Conservation (phyloP, 371 early-diverging fungal species). For the Gilbertella persicaria region DNA sequence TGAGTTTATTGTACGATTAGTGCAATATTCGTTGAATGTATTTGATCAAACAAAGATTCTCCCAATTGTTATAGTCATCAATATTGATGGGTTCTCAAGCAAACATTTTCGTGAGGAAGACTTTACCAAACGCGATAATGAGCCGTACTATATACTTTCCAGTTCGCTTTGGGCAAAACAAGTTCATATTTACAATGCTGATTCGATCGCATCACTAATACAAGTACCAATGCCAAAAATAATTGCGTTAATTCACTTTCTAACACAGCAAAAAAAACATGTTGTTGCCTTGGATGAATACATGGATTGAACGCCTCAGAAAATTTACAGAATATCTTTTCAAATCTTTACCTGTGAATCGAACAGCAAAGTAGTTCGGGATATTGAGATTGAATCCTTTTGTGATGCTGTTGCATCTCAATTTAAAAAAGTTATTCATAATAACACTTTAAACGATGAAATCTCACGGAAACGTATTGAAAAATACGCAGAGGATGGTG, state of each 20-base stretch:
- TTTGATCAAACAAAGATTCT: constrained; percentile 11
- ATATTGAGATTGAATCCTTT: constrained; percentile 16
- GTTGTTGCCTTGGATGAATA: constrained; percentile 17
- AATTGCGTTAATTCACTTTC: constrained; percentile 16
- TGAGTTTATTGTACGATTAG: constrained; percentile 7
- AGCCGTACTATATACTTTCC: constrained; percentile 16
- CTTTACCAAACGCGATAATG: constrained; percentile 15
- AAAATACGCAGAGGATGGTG: constrained; percentile 14
- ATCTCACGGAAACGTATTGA: constrained; percentile 11
- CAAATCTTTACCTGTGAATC: constrained; percentile 14
- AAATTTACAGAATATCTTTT: constrained; percentile 15
- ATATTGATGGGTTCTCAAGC: constrained; percentile 17
- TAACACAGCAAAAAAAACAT: constrained; percentile 14
- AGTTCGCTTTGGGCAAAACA: constrained; percentile 18
- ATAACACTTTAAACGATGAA: constrained; percentile 8
- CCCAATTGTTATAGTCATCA: constrained; percentile 14
- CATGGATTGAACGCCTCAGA: constrained; percentile 11
- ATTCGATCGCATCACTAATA: constrained; percentile 9
- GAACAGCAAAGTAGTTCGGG: constrained; percentile 16
- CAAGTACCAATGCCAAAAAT: constrained; percentile 14
- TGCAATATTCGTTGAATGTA: constrained; percentile 13
- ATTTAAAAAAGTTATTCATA: constrained; percentile 15
- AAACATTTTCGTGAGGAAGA: constrained; percentile 8
- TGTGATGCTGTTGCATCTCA: constrained; percentile 12
- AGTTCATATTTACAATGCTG: constrained; percentile 15